phyloP scores from a whole-genome alignment of 164 flowering plant genomes.

The Aristolochia contorta region DNA sequence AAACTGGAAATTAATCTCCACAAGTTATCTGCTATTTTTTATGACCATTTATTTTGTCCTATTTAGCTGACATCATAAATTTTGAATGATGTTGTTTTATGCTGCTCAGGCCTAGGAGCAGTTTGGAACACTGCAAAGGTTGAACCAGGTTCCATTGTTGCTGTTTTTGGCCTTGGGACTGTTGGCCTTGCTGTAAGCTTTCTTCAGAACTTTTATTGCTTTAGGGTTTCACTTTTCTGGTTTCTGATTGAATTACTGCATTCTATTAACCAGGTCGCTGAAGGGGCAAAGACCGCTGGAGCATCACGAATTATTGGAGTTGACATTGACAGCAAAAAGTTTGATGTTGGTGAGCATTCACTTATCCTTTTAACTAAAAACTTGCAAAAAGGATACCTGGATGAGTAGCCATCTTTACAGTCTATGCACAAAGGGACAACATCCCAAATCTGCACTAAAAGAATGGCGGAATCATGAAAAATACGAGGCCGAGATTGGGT shows the following conservation, averaged over 20 bases:
- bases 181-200: conserved; percentile 95
- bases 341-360: conserved; percentile 42
- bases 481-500: too few relatives aligned
- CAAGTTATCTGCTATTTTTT: too few relatives aligned
- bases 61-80: background rate
- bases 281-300: conserved; percentile 97
- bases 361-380: background rate
- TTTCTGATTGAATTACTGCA: conserved; percentile 1
- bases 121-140: conserved; percentile 99
- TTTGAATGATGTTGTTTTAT: background rate
- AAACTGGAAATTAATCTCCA: too few relatives aligned
- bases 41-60: background rate
- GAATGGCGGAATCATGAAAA: too few relatives aligned
- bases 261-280: conserved; percentile 60
- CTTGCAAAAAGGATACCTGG: background rate
- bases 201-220: background rate
- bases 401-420: too few relatives aligned
- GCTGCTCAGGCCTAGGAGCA: conserved; percentile 83
- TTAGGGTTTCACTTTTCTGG: conserved; percentile 5
- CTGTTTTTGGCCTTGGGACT: conserved; percentile 97
- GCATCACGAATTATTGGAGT: conserved; percentile 95
- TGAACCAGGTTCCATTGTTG: conserved; percentile 90
- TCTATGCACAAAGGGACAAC: too few relatives aligned
- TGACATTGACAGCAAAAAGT: conserved; percentile 89
- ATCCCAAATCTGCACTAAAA: too few relatives aligned